Conservation (phyloP, 176 grass and related monocot genomes). For the Paspalum notatum region DNA sequence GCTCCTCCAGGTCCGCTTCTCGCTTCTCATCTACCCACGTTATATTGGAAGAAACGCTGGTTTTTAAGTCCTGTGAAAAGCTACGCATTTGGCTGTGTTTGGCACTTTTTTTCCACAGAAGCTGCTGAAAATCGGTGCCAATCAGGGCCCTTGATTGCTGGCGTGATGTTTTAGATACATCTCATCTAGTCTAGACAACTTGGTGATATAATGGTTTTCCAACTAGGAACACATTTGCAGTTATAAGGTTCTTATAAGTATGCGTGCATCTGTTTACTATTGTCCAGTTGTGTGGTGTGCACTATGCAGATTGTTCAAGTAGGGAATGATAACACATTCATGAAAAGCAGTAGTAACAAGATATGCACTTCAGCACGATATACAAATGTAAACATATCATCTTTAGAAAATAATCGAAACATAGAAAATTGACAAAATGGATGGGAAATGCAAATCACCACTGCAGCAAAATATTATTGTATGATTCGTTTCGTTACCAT, state of each 20-base stretch:
- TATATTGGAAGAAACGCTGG: too few species aligned
- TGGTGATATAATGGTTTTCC: not conserved
- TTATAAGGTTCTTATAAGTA: not conserved
- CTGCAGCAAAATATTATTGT: not conserved
- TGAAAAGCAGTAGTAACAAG: not conserved
- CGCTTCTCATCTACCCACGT: too few species aligned
- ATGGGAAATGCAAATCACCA: not conserved
- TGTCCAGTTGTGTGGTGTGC: not conserved
- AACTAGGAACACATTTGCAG: not conserved
- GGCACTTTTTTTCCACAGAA: too few species aligned
- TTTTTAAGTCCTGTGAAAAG: too few species aligned
- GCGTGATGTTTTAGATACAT: not conserved
- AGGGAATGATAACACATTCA: constrained; percentile 2
- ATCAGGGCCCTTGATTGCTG: too few species aligned
- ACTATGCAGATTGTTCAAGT: not conserved
- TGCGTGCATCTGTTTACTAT: not conserved
- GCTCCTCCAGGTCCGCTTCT: too few species aligned
- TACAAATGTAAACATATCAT: constrained; percentile 3
- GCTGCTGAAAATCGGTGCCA: too few species aligned
- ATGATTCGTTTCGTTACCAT: constrained; percentile 8
- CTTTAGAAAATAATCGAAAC: constrained; percentile 5
- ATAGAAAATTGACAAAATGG: not conserved
- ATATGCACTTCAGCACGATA: constrained; percentile 12
- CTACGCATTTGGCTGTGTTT: too few species aligned
- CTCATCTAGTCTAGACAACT: not conserved